These are phyloP conservation scores for Daldinia sp. DNA, from an alignment of 2,329 filamentous ascomycete genomes.

Conservation along the genomic window DNA sequence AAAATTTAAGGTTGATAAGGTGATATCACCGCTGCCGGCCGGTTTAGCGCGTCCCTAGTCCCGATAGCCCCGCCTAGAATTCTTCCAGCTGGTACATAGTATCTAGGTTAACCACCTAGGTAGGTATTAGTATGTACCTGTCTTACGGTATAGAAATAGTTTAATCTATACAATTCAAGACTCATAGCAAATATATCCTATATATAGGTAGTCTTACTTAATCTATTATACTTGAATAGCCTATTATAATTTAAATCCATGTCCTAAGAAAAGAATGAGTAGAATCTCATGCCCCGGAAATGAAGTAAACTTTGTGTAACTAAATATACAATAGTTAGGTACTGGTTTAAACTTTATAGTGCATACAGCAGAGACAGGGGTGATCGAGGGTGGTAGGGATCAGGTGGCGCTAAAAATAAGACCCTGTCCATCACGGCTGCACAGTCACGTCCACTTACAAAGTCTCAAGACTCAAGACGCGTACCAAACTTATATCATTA, in stretches of 20 bases:
- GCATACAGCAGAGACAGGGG: slow-evolving; percentile 1
- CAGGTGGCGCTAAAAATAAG: slow-evolving; percentile 5
- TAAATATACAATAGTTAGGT: too few relatives aligned
- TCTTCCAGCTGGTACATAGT: slow-evolving; percentile 1
- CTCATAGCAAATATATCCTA: neutral
- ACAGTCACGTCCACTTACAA: slow-evolving; percentile 16
- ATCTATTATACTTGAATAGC: neutral
- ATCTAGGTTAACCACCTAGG: neutral
- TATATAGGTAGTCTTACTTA: neutral
- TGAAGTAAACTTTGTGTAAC: too few relatives aligned
- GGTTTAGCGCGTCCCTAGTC: slow-evolving; percentile 10
- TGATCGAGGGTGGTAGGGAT: slow-evolving; percentile 12
- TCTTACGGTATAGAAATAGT: too few relatives aligned
- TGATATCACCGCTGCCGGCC: slow-evolving; percentile 25
- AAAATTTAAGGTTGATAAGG: slow-evolving; percentile 33
- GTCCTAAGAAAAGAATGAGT: too few relatives aligned
- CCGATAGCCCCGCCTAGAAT: slow-evolving; percentile 12
- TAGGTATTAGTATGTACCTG: too few relatives aligned
- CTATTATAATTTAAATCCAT: neutral
- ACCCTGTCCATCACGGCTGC: slow-evolving; percentile 4
- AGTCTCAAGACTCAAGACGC: slow-evolving; percentile 21
- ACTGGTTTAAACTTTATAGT: too few relatives aligned
- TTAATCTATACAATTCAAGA: too few relatives aligned
- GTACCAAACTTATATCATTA: slow-evolving; percentile 3
- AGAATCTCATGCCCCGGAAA: too few relatives aligned